Base-by-base conservation (phyloP, 371 early-diverging fungal species). In the Rhizopus delemar region DNA sequence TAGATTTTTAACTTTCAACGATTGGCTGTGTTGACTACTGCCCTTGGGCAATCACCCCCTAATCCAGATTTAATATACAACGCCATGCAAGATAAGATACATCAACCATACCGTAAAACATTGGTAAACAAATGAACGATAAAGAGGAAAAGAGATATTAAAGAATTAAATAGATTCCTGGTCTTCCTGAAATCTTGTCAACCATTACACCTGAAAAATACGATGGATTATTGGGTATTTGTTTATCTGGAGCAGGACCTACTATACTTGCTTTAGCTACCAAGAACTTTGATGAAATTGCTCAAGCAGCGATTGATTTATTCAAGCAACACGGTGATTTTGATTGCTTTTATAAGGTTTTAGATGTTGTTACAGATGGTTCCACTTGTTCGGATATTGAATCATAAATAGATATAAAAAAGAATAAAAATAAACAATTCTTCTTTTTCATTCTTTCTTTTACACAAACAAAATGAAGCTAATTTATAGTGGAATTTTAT, bases 241-340 rank as follows among this genome's bases (percentile, higher is more conserved):
- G 95, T 68, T 73, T 97, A 52, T 91, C 91, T 57, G 99, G 99
- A 41, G 98, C 99, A 8, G 99, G 99, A 3, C 99, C 99, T 11
- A 95, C 96, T 15, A 91, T 96, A 45, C 79, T 98, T 50, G 93
- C 92, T 13, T 75, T 97, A 63, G 91, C 90, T 4, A 83, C 84
- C 6, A 74, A 83, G 57, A 86, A 92, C 69, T 90, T 87, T 78
- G 90, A 89, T 52, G 65, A 74, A 32, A 93, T 93, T 60, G 94
- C 89, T 9, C 58, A 70, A 28, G 75, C 80, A 16, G 85, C 87
- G 9, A 83, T 84, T 57, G 78, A 78, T 3, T 75, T 91, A 33
- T 91, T 92, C 73, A 73, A 74, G 32, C 70, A 81, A 53, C 80
- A 85, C 41, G 87, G 86, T 35, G 81, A 78, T 41, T 82, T 90